A percentile compares a stretch with the other conserved stretches of the same genome.
Evolutionary conservation across 202 grass and related monocot species (phyloP).

Genomic region (Schoenoplectus tabernaemontani): DNA sequence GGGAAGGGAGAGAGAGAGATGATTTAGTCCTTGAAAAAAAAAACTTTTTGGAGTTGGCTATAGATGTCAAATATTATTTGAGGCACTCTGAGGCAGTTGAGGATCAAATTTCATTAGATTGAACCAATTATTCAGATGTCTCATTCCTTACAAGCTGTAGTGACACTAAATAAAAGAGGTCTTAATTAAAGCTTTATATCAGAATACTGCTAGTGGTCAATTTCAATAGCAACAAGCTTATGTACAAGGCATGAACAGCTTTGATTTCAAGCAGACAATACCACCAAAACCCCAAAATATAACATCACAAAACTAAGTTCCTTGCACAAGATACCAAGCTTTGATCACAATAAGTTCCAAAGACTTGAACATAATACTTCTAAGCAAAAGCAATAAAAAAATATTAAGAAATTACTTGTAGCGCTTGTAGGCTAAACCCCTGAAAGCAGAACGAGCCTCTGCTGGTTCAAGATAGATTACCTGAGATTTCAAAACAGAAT

Average conservation of each 20-base stretch:
- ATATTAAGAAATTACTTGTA: conserved; percentile 64
- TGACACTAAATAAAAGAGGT: background rate
- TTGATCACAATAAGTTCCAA: background rate
- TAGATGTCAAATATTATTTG: background rate
- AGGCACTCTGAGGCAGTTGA: background rate
- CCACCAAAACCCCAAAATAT: background rate
- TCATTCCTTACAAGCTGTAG: background rate
- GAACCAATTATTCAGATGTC: conserved; percentile 1
- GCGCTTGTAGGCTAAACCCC: conserved; percentile 69
- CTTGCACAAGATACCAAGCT: background rate
- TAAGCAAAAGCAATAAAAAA: conserved; percentile 3
- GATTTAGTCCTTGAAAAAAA: conserved; percentile 15
- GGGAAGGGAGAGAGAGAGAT: background rate
- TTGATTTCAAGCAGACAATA: background rate
- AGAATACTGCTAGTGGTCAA: background rate
- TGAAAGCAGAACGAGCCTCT: conserved; percentile 75
- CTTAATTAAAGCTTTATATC: background rate
- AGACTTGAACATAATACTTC: background rate
- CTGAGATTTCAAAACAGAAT: conserved; percentile 31
- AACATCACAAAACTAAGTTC: background rate
- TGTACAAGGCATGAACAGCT: background rate
- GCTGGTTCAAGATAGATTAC: conserved; percentile 82
- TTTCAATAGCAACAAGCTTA: background rate
- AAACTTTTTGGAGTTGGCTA: background rate
- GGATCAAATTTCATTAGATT: background rate